phyloP scores from a whole-genome alignment of 257 asterid species.

The Anisodus tanguticus region DNA sequence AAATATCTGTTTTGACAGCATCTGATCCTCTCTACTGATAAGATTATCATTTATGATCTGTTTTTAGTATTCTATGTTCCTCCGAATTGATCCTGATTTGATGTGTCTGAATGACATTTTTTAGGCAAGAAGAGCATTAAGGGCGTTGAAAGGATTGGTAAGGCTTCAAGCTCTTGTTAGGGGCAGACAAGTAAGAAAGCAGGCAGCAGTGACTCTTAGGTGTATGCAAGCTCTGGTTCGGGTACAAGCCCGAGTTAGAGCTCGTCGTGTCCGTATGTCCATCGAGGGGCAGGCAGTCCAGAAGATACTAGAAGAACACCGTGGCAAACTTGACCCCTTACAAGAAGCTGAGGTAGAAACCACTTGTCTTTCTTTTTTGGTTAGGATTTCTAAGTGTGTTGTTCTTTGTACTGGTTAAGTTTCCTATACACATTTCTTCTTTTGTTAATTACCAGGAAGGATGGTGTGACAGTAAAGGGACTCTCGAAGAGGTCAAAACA shows the following conservation, averaged over 20 bases:
- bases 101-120: background rate
- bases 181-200: conserved; percentile 89
- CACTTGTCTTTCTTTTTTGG: background rate
- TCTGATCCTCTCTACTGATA: conserved; percentile 8
- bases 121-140: conserved; percentile 91
- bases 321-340: conserved; percentile 53
- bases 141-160: conserved; percentile 93
- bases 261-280: conserved; percentile 86
- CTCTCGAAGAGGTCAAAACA: conserved; percentile 70
- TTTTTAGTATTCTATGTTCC: background rate
- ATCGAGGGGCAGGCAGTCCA: conserved; percentile 90
- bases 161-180: conserved; percentile 95
- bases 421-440: background rate
- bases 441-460: conserved; percentile 60
- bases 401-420: background rate
- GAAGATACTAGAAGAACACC: conserved; percentile 66
- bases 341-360: conserved; percentile 79
- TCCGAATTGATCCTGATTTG: background rate
- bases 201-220: conserved; percentile 90
- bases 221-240: conserved; percentile 99
- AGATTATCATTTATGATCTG: background rate
- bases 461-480: conserved; percentile 91
- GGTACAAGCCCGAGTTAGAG: conserved; percentile 94
- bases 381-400: background rate
- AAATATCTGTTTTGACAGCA: background rate